Percentiles rank a stretch among this genome's conserved stretches.
These are phyloP conservation scores for Naganishia kalamii DNA, from an alignment of 768 basidiomycete genomes.

Conservation along the genomic window DNA sequence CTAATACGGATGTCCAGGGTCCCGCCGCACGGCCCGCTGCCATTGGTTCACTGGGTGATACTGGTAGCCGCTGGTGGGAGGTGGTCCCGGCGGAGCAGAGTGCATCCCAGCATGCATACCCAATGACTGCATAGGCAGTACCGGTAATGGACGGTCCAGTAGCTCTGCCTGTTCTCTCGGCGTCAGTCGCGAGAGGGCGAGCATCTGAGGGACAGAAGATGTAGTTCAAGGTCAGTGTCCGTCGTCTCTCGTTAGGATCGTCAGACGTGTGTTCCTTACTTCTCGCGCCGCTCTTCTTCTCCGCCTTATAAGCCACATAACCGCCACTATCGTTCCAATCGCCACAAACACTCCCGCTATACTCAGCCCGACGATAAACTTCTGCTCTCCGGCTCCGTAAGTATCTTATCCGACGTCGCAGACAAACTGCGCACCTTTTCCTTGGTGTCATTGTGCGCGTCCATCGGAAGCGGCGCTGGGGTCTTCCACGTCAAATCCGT, in stretches of 20 bases:
- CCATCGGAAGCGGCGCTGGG: slow-evolving; percentile 35
- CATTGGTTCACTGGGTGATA: neutral
- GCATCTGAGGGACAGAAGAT: slow-evolving; percentile 19
- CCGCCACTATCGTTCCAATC: slow-evolving; percentile 25
- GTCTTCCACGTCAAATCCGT: slow-evolving; percentile 26
- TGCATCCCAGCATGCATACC: neutral
- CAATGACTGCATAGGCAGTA: neutral
- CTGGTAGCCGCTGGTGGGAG: neutral
- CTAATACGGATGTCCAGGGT: neutral
- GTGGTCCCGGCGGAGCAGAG: neutral
- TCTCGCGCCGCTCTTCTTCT: slow-evolving; percentile 31
- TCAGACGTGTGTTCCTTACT: slow-evolving; percentile 31
- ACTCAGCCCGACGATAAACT: slow-evolving; percentile 34
- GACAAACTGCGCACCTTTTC: slow-evolving; percentile 20
- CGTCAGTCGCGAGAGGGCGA: slow-evolving; percentile 36
- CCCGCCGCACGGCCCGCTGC: neutral
- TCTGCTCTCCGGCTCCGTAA: slow-evolving; percentile 14
- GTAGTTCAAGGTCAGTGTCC: too few species aligned
- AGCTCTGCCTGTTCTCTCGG: slow-evolving; percentile 34
- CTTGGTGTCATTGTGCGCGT: slow-evolving; percentile 24
- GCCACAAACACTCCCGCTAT: slow-evolving; percentile 34
- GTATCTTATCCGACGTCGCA: too few species aligned
- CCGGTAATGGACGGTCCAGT: slow-evolving; percentile 22
- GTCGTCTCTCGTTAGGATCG: too few species aligned
- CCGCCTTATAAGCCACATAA: slow-evolving; percentile 34